Conservation (phyloP, 2,329 filamentous ascomycete genomes). For the Paecilomyces fulvus region DNA sequence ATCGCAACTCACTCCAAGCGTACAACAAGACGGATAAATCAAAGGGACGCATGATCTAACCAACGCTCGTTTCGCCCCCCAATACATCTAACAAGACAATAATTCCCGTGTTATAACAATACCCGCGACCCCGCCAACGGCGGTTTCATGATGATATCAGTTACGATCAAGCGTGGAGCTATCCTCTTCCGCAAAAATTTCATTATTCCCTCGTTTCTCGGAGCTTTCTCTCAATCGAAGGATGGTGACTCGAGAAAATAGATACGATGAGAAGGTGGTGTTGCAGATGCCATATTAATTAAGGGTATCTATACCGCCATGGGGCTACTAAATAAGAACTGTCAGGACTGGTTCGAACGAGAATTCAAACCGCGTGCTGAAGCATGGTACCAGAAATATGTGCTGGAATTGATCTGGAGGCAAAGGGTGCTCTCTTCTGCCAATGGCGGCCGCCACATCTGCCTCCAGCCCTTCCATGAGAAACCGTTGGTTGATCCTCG, state of each 20-base stretch:
- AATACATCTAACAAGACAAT: background rate
- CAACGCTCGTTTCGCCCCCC: background rate
- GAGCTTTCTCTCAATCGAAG: background rate
- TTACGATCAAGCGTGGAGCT: background rate
- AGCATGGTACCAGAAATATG: background rate
- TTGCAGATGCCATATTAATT: background rate
- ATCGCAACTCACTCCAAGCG: background rate
- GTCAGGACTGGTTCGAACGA: background rate
- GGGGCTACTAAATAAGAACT: background rate
- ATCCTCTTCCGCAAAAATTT: background rate
- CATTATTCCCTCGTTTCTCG: background rate
- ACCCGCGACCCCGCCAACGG: background rate
- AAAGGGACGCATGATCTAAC: background rate
- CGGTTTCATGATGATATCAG: background rate
- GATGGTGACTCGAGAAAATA: background rate
- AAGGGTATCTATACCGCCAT: background rate
- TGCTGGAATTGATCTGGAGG: background rate
- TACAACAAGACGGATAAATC: background rate
- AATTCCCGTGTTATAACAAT: background rate
- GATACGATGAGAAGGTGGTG: background rate
- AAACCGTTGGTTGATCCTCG: background rate
- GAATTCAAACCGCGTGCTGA: background rate
- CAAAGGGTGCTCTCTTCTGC: background rate
- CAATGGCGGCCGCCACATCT: background rate
- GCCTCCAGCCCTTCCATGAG: background rate